Conservation (phyloP, 345 rosid genomes). For the Camelina neglecta region DNA sequence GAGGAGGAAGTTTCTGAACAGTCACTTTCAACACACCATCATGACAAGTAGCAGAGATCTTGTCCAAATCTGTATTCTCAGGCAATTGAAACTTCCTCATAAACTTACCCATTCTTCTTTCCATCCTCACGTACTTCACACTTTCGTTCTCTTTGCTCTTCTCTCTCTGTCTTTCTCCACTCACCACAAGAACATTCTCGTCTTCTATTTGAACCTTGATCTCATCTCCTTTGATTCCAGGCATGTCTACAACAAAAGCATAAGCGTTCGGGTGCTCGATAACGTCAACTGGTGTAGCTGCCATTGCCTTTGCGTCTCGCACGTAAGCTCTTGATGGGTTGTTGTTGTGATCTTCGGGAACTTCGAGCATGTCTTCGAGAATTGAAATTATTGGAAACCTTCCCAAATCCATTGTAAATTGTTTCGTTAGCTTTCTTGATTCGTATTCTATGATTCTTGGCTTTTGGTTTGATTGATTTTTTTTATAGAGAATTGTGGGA, state of each 20-base stretch:
- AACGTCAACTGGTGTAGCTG: slow-evolving; percentile 81
- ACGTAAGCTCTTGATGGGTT: slow-evolving; percentile 62
- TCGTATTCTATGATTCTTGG: background rate
- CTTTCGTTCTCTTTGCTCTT: slow-evolving; percentile 63
- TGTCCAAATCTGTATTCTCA: slow-evolving; percentile 68
- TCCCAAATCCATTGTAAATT: slow-evolving; percentile 50
- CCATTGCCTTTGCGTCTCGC: slow-evolving; percentile 83
- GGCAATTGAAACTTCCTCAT: slow-evolving; percentile 71
- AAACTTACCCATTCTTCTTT: slow-evolving; percentile 75
- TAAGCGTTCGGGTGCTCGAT: slow-evolving; percentile 59
- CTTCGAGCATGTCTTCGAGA: slow-evolving; percentile 65
- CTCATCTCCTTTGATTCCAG: slow-evolving; percentile 68
- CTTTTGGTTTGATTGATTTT: background rate
- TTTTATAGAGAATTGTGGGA: background rate
- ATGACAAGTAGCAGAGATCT: slow-evolving; percentile 61
- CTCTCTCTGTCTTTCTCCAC: slow-evolving; percentile 67
- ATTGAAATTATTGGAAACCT: slow-evolving; percentile 51
- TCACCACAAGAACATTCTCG: slow-evolving; percentile 65
- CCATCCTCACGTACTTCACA: slow-evolving; percentile 73
- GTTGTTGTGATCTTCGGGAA: slow-evolving; percentile 42
- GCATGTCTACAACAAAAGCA: slow-evolving; percentile 77
- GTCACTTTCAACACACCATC: slow-evolving; percentile 83
- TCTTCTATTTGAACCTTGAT: slow-evolving; percentile 78
- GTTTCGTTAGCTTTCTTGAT: background rate
- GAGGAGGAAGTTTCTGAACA: slow-evolving; percentile 76